phyloP scores from a whole-genome alignment of 129 eudicot genomes.

The Ambrosia artemisiifolia region DNA sequence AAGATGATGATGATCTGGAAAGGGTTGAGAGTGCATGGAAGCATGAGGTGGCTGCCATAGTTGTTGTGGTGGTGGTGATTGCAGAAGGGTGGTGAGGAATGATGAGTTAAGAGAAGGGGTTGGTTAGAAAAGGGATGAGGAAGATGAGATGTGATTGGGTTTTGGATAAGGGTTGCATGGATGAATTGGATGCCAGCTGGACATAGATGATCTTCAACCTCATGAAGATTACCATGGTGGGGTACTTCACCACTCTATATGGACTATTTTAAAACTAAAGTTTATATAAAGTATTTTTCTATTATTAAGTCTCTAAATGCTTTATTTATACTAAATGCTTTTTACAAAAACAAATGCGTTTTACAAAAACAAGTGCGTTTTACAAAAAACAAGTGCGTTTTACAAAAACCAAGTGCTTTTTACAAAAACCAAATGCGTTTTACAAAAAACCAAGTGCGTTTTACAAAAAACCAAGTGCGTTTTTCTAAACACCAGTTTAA shows the following conservation, averaged over 20 bases:
- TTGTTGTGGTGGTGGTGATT: slow-evolving; percentile 6
- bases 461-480: too few species aligned
- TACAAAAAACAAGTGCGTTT: too few species aligned
- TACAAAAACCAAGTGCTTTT: too few species aligned
- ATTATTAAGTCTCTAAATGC: too few species aligned
- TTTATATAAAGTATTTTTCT: too few species aligned
- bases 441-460: too few species aligned
- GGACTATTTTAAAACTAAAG: too few species aligned
- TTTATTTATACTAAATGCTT: too few species aligned
- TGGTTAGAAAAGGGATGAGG: slow-evolving; percentile 56
- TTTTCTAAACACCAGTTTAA: too few species aligned
- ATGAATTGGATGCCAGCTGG: slow-evolving; percentile 26
- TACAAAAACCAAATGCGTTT: too few species aligned
- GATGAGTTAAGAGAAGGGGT: slow-evolving; percentile 38
- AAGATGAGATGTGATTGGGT: slow-evolving; percentile 32
- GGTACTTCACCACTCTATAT: neutral
- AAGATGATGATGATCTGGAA: slow-evolving; percentile 25
- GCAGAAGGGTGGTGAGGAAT: slow-evolving; percentile 15
- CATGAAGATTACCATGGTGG: slow-evolving; percentile 14
- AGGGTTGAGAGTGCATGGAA: slow-evolving; percentile 64
- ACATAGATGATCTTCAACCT: slow-evolving; percentile 20
- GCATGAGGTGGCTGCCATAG: slow-evolving; percentile 89
- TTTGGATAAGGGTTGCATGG: slow-evolving; percentile 37
- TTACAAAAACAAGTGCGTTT: too few species aligned
- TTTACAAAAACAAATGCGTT: too few species aligned